Percentiles rank a stretch among this genome's conserved stretches.
These are phyloP conservation scores for Picochlorum sp. DNA, from an alignment of 139 green algal genomes.

Conservation along the genomic window DNA sequence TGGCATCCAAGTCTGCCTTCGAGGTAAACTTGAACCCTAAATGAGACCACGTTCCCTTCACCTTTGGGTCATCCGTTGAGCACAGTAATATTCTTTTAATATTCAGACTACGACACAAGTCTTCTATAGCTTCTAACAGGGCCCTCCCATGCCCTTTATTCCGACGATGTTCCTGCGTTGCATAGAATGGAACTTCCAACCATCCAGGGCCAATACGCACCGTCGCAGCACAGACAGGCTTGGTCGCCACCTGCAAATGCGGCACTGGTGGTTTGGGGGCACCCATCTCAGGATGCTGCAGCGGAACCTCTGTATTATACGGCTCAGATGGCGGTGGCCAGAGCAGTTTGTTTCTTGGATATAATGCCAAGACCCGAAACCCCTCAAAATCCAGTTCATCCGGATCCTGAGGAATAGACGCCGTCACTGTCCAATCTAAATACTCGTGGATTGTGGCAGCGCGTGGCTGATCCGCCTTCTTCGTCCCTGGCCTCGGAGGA, in stretches of 20 bases:
- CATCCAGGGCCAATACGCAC: conserved; percentile 70
- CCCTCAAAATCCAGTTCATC: conserved; percentile 81
- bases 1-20: conserved; percentile 57
- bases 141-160: conserved; percentile 66
- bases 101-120: conserved; percentile 44
- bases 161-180: conserved; percentile 63
- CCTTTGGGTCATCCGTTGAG: conserved; percentile 49
- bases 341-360: conserved; percentile 54
- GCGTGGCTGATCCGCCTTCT: conserved; percentile 55
- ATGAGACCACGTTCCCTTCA: conserved; percentile 62
- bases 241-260: conserved; percentile 43
- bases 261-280: conserved; percentile 35
- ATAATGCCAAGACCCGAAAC: conserved; percentile 70
- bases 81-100: conserved; percentile 49
- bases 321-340: conserved; percentile 57
- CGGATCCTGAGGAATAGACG: conserved; percentile 42
- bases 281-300: conserved; percentile 33
- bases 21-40: conserved; percentile 69
- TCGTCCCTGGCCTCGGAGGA: conserved; percentile 39
- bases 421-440: conserved; percentile 88
- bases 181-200: conserved; percentile 85
- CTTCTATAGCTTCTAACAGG: conserved; percentile 78
- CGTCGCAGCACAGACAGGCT: conserved; percentile 72
- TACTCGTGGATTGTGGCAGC: conserved; percentile 91
- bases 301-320: conserved; percentile 37